Conservation (phyloP, 1,139 yeast genomes). For the Eremothecium cymbalariae region DNA sequence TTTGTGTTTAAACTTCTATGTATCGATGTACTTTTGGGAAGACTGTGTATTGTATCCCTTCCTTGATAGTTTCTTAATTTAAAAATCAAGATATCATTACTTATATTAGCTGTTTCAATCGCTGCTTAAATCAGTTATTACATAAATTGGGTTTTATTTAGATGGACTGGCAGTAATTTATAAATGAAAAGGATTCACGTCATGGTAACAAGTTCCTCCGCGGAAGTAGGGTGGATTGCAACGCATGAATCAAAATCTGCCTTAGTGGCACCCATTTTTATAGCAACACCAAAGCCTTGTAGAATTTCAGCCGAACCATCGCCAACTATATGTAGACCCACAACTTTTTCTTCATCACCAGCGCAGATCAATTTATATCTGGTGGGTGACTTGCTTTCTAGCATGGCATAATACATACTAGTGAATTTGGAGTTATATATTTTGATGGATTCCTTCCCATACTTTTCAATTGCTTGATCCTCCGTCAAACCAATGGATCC, state of each 20-base stretch:
- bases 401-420: constrained; percentile 89
- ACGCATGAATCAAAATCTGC: constrained; percentile 90
- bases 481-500: constrained; percentile 88
- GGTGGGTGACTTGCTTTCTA: constrained; percentile 72
- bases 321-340: constrained; percentile 90
- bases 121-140: constrained; percentile 1
- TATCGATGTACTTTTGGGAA: constrained; percentile 15
- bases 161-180: neutral
- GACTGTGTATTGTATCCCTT: constrained; percentile 12
- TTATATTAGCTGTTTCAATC: no score
- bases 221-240: constrained; percentile 97
- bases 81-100: constrained; percentile 11
- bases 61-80: constrained; percentile 12
- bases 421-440: constrained; percentile 75
- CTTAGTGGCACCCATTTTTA: constrained; percentile 97
- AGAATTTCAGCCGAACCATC: constrained; percentile 84
- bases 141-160: neutral
- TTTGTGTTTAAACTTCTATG: constrained; percentile 9
- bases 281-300: constrained; percentile 97
- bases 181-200: constrained; percentile 33
- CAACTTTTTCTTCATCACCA: constrained; percentile 84
- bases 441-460: constrained; percentile 75
- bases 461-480: constrained; percentile 63
- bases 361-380: constrained; percentile 73
- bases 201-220: constrained; percentile 94